Conservation (phyloP, 148 eudicot genomes). For the Chenopodium quinoa region DNA sequence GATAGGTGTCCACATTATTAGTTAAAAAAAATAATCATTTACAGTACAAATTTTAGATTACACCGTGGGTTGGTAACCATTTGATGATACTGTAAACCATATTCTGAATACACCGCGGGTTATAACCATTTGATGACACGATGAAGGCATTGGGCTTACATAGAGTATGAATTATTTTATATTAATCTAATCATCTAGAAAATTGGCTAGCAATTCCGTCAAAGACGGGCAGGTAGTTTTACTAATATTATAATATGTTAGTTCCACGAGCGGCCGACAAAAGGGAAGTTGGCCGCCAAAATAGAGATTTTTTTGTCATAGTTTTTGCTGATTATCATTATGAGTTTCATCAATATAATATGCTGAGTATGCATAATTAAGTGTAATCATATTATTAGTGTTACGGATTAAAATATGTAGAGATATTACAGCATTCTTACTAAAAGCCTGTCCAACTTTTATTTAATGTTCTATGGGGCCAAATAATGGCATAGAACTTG, state of each 20-base stretch:
- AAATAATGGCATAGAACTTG: not conserved
- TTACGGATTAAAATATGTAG: conserved; percentile 18
- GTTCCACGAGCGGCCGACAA: conserved; percentile 29
- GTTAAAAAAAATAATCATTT: too few relatives aligned
- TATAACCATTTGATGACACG: conserved; percentile 6
- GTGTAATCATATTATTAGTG: conserved; percentile 12
- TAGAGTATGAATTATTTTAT: not conserved
- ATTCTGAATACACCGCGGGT: not conserved
- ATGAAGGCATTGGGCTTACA: conserved; percentile 6
- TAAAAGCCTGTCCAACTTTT: conserved; percentile 14
- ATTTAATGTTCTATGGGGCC: not conserved
- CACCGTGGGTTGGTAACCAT: not conserved
- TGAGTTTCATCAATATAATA: conserved; percentile 20
- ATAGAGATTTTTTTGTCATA: conserved; percentile 14
- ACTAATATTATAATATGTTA: conserved; percentile 6
- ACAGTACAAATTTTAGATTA: not conserved
- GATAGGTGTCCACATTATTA: not conserved
- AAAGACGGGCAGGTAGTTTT: conserved; percentile 12
- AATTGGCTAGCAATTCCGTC: conserved; percentile 20
- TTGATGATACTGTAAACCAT: not conserved
- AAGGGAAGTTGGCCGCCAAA: conserved; percentile 26
- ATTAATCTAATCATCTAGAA: conserved; percentile 6
- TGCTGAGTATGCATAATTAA: conserved; percentile 2
- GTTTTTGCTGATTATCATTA: conserved; percentile 10
- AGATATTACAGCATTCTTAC: conserved; percentile 13